A percentile compares a stretch with the other conserved stretches of the same genome.
These are phyloP conservation scores for Vitis rotundifolia DNA, from an alignment of 164 flowering plant species.

Conservation along the genomic window DNA sequence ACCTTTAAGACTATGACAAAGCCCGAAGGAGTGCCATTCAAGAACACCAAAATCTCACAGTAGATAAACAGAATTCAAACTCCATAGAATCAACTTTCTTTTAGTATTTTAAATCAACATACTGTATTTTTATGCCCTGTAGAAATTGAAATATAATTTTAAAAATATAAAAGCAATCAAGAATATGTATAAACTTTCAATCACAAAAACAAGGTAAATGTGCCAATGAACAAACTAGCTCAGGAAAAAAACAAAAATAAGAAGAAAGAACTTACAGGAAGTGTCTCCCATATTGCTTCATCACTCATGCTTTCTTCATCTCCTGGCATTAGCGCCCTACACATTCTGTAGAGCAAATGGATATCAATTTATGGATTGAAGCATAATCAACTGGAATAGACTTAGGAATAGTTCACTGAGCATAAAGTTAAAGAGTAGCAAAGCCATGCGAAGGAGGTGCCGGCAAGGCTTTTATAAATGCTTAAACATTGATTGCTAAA, in stretches of 20 bases:
- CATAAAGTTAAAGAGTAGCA: not conserved
- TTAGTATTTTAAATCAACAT: too few relatives aligned
- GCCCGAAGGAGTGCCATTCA: too few relatives aligned
- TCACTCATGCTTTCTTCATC: constrained; percentile 90
- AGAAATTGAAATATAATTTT: too few relatives aligned
- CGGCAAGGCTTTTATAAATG: too few relatives aligned
- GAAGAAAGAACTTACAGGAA: constrained; percentile 67
- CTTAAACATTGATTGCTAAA: not conserved
- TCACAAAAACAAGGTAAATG: too few relatives aligned
- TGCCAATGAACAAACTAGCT: not conserved
- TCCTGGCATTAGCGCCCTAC: constrained; percentile 94
- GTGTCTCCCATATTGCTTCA: constrained; percentile 94
- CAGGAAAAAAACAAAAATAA: not conserved
- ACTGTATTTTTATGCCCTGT: too few relatives aligned
- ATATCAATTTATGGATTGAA: not conserved
- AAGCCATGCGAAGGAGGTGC: not conserved
- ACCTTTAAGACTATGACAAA: too few relatives aligned
- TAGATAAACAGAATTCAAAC: too few relatives aligned
- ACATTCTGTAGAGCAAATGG: constrained; percentile 58
- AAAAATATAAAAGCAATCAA: too few relatives aligned
- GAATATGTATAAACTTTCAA: too few relatives aligned
- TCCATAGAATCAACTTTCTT: too few relatives aligned
- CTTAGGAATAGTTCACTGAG: not conserved
- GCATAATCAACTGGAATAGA: not conserved
- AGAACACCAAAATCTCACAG: too few relatives aligned